Evolutionary conservation across 768 basidiomycete species (phyloP), one percentile per base, ranked within the genome.

Genomic region (Lactarius indigo): DNA sequence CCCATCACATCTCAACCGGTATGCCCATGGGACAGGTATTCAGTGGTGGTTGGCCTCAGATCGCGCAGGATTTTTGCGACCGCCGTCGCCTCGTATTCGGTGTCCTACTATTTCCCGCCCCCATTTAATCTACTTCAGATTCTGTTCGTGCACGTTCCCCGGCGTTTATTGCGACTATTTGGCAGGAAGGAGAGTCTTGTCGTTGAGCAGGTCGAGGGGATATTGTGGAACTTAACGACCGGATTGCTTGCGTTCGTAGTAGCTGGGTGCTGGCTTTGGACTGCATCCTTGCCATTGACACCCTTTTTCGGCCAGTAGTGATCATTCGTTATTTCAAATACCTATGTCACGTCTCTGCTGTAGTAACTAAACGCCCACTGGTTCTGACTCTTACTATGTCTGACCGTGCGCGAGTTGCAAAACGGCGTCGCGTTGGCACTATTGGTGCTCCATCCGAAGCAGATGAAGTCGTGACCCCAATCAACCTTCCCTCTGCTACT

Each of bases 11-110:
- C 61, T 54, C 23, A 60, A 68, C 5, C 42, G 31, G 3, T 35
- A 39, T 61, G 31, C 17, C 41, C 69, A 6, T 87, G 86, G 86
- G 84, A 87, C 68, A 76, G 77, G 28, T 87, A 82, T 73, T 80
- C 84, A 5, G 52, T 59, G 15, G 60, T 71, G 2, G 74, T 83
- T 17, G 85, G 85, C 9, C 65, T 78, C 6, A 71, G 75, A 28
- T 83, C 86, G 26, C 83, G 85, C 33, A 74, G 74, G 47, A 63
- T 73, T 1, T 83, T 83, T 66, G 72, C 77, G 28, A 72, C 72
- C 28, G 74, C 79, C 23, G 78, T 82, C 30, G 59, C 73, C 26
- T 59, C 64, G 6, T 85, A 75, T 64, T 61, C 73, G 1, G 65
- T 66, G 7, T 76, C 78, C 3, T 79, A 81, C 63, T 72, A 71